Evolutionary conservation across 495 filamentous ascomycete species (phyloP).

Genomic region (Penicillium manginii): DNA sequence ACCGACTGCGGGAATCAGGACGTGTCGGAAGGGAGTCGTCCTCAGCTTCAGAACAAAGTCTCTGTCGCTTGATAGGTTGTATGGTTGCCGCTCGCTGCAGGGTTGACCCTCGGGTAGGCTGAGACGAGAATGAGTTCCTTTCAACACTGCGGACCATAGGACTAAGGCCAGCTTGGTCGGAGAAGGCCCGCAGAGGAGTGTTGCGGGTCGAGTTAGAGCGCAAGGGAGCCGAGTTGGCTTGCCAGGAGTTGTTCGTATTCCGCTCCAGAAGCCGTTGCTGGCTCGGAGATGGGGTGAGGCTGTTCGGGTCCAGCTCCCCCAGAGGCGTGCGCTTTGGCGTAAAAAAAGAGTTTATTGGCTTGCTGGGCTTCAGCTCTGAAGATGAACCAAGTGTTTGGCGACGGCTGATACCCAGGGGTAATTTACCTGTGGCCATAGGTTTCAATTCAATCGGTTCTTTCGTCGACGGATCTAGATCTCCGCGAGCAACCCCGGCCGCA

Average conservation of each 20-base stretch:
- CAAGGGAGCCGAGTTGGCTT: constrained; percentile 44
- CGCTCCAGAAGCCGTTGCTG: constrained; percentile 63
- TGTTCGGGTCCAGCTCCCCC: constrained; percentile 86
- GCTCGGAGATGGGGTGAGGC: constrained; percentile 70
- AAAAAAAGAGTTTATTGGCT: constrained; percentile 79
- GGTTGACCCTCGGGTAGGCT: constrained; percentile 46
- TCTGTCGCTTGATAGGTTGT: constrained; percentile 61
- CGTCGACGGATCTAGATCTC: constrained; percentile 88
- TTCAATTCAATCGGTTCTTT: constrained; percentile 67
- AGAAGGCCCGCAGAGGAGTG: constrained; percentile 39
- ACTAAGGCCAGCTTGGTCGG: constrained; percentile 37
- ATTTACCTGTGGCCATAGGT: constrained; percentile 29
- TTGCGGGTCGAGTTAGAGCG: constrained; percentile 39
- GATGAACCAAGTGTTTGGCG: constrained; percentile 50
- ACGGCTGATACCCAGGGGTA: constrained; percentile 35
- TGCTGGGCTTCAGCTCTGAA: constrained; percentile 61
- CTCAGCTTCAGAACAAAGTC: constrained; percentile 61
- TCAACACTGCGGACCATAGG: constrained; percentile 49
- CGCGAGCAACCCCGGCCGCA: constrained; percentile 76
- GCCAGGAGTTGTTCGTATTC: constrained; percentile 59
- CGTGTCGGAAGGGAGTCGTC: constrained; percentile 38
- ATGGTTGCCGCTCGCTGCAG: constrained; percentile 51
- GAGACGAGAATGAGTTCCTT: constrained; percentile 47
- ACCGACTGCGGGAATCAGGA: constrained; percentile 55
- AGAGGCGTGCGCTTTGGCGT: constrained; percentile 75